These are phyloP conservation scores for Cicer cuneatum DNA, from an alignment of 306 rosid genomes.

Conservation along the genomic window DNA sequence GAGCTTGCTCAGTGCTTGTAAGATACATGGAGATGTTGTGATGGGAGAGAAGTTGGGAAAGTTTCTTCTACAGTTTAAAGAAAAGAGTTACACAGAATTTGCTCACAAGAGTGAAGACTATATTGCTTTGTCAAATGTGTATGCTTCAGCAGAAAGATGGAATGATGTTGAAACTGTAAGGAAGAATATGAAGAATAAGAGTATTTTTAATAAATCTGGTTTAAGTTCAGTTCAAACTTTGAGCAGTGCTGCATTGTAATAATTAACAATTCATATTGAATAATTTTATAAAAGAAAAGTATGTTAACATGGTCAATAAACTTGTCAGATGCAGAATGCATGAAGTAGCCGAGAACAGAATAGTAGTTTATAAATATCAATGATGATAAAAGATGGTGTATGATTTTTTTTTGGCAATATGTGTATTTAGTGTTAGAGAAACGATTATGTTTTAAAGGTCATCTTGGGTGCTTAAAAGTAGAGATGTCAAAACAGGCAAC, in stretches of 20 bases:
- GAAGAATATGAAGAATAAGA: constrained; percentile 62
- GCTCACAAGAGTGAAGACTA: constrained; percentile 65
- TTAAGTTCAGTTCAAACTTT: constrained; percentile 61
- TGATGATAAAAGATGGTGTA: too few species aligned
- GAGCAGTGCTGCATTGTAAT: constrained; percentile 39
- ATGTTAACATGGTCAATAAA: too few species aligned
- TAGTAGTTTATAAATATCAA: too few species aligned
- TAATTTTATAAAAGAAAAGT: too few species aligned
- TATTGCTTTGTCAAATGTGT: constrained; percentile 78
- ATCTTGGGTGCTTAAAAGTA: too few species aligned
- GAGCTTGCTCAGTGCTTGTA: too few species aligned
- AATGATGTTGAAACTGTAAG: constrained; percentile 66
- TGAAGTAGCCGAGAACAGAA: too few species aligned
- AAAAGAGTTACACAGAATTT: constrained; percentile 36
- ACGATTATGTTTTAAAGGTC: too few species aligned
- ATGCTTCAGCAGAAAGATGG: constrained; percentile 81
- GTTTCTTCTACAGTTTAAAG: constrained; percentile 57
- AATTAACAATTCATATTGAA: background rate
- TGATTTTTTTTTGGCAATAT: too few species aligned
- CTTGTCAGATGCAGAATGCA: too few species aligned
- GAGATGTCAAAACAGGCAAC: too few species aligned
- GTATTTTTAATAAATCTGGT: constrained; percentile 64
- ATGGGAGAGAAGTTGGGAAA: constrained; percentile 88
- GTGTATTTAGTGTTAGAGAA: too few species aligned
- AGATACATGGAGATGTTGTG: constrained; percentile 45